These are phyloP conservation scores for Pseudocercospora fijiensis DNA, from an alignment of 2,329 filamentous ascomycete genomes.

Conservation along the genomic window DNA sequence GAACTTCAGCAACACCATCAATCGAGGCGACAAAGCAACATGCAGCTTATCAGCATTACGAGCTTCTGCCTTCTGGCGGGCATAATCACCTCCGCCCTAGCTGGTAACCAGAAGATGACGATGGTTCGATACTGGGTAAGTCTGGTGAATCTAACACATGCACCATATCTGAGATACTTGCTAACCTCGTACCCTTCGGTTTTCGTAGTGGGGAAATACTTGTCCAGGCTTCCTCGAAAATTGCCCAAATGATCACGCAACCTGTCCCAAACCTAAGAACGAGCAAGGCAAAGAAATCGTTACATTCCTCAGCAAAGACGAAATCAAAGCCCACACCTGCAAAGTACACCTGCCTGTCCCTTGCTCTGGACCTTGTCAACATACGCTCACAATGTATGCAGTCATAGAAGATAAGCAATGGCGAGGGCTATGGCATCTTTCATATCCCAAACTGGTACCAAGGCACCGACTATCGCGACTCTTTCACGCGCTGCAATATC, in stretches of 20 bases:
- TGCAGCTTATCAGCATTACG: neutral
- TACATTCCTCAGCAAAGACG: neutral
- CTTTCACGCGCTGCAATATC: neutral
- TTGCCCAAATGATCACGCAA: neutral
- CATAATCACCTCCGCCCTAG: neutral
- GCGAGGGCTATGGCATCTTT: neutral
- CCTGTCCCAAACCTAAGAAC: neutral
- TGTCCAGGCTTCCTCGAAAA: neutral
- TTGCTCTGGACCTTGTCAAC: neutral
- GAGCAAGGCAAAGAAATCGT: neutral
- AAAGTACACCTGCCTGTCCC: neutral
- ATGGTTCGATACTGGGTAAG: neutral
- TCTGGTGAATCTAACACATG: no score
- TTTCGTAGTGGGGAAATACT: neutral
- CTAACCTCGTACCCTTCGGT: no score
- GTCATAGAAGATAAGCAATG: neutral
- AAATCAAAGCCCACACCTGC: neutral
- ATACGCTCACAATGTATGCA: neutral
- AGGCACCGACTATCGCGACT: neutral
- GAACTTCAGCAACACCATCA: neutral
- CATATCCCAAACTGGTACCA: constrained; percentile 2
- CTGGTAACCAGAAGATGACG: neutral
- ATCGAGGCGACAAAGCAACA: neutral
- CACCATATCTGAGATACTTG: no score
- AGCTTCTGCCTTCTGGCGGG: neutral